Conservation (phyloP, 305 asterid genomes). For the Solanum chacoense region DNA sequence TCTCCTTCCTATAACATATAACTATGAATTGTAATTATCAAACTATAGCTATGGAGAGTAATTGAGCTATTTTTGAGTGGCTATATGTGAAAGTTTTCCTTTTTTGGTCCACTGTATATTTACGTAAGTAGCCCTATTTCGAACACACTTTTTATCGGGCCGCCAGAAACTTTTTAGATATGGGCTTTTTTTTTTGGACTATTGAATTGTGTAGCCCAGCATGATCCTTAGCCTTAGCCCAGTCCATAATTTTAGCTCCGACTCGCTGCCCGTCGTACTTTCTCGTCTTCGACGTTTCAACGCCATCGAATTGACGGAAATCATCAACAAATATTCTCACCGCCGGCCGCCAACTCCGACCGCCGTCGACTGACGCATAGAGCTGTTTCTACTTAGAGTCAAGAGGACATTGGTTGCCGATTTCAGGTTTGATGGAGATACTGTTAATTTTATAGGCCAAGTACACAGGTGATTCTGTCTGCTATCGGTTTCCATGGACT, state of each 20-base stretch:
- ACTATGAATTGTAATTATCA: no score
- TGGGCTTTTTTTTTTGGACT: not conserved
- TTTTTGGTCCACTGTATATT: no score
- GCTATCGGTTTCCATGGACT: conserved; percentile 17
- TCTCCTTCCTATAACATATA: no score
- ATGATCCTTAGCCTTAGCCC: not conserved
- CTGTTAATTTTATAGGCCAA: not conserved
- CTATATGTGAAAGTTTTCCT: no score
- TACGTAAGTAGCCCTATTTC: not conserved
- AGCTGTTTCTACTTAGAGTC: not conserved
- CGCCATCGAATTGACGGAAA: not conserved
- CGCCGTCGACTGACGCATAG: not conserved
- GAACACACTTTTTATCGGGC: not conserved
- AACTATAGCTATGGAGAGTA: no score
- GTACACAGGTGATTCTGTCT: not conserved
- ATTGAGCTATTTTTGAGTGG: no score
- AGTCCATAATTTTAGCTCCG: not conserved
- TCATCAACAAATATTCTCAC: not conserved
- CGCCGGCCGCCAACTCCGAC: not conserved
- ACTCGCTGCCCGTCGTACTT: not conserved
- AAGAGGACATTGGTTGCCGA: not conserved
- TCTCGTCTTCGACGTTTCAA: conserved; percentile 6
- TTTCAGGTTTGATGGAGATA: not conserved
- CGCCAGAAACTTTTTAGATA: not conserved
- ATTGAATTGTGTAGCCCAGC: not conserved